Evolutionary conservation across 1,139 yeast genomes (phyloP).

Genomic region (Starmera stellimalicola): DNA sequence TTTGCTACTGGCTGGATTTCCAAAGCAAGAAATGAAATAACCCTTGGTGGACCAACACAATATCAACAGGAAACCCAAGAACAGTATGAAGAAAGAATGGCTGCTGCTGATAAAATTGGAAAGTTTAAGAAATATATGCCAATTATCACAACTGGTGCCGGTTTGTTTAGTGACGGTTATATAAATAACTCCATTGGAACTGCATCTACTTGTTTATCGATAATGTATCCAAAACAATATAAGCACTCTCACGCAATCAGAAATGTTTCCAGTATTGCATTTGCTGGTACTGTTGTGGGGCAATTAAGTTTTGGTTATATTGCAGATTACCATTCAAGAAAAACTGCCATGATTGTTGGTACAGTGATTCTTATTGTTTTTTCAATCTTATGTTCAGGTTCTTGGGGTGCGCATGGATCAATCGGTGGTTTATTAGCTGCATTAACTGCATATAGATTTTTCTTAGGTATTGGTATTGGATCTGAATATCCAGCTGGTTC

Average conservation of each 20-base stretch:
- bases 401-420: slow-evolving; percentile 70
- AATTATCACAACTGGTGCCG: slow-evolving; percentile 83
- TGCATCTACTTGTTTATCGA: slow-evolving; percentile 57
- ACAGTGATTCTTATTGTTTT: slow-evolving; percentile 64
- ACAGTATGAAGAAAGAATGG: slow-evolving; percentile 23
- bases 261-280: slow-evolving; percentile 81
- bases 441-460: slow-evolving; percentile 74
- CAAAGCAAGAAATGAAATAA: slow-evolving; percentile 28
- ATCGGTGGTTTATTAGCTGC: slow-evolving; percentile 71
- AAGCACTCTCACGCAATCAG: slow-evolving; percentile 56
- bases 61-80: slow-evolving; percentile 12
- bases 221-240: slow-evolving; percentile 56
- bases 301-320: slow-evolving; percentile 71
- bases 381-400: slow-evolving; percentile 70
- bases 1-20: slow-evolving; percentile 32
- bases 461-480: slow-evolving; percentile 78
- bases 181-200: slow-evolving; percentile 77
- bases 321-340: slow-evolving; percentile 72
- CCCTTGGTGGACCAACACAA: slow-evolving; percentile 24
- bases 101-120: slow-evolving; percentile 19
- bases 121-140: slow-evolving; percentile 44
- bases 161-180: slow-evolving; percentile 85
- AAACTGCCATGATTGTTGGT: slow-evolving; percentile 70
- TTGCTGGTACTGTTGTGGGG: slow-evolving; percentile 88
- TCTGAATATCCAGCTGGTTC: slow-evolving; percentile 94